Percentiles rank a stretch among this genome's conserved stretches.
Conservation (phyloP, 1,284 basidiomycete species). For the Earliella scabrosa region DNA sequence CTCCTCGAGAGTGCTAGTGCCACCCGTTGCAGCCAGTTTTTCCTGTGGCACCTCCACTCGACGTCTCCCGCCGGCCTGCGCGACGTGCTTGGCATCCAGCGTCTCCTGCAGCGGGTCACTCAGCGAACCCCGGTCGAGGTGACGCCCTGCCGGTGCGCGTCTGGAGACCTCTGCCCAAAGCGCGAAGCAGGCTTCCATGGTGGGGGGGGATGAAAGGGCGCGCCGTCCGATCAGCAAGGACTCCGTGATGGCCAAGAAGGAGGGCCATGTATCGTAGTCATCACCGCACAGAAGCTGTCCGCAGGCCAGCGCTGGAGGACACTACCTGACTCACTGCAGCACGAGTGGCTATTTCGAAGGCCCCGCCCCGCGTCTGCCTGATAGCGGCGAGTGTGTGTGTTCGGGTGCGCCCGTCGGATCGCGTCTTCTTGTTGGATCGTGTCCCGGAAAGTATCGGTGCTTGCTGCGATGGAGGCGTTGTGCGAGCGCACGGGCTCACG, state of each 20-base stretch:
- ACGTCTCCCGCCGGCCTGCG: too few species aligned
- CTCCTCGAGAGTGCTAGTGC: too few species aligned
- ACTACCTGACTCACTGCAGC: constrained; percentile 11
- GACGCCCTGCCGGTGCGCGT: constrained; percentile 2
- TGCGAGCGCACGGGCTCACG: constrained; percentile 6
- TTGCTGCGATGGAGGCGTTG: neutral
- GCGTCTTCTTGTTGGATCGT: neutral
- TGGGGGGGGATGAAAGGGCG: neutral
- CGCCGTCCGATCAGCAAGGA: constrained; percentile 21
- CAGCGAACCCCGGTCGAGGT: neutral
- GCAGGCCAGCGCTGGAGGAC: constrained; percentile 2
- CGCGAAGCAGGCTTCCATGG: neutral
- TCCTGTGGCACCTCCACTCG: neutral
- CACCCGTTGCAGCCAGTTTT: neutral
- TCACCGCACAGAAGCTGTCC: constrained; percentile 17
- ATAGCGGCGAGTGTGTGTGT: neutral
- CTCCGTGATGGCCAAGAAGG: constrained; percentile 1
- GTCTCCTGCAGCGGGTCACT: neutral
- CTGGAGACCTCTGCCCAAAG: neutral
- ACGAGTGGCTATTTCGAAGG: neutral
- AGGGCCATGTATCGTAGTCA: neutral
- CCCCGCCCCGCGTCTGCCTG: neutral
- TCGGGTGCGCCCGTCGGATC: neutral
- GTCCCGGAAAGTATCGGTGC: neutral
- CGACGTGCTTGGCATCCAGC: neutral